Evolutionary conservation across 2,329 filamentous ascomycete genomes (phyloP).

Genomic region (Huntiella moniliformis): DNA sequence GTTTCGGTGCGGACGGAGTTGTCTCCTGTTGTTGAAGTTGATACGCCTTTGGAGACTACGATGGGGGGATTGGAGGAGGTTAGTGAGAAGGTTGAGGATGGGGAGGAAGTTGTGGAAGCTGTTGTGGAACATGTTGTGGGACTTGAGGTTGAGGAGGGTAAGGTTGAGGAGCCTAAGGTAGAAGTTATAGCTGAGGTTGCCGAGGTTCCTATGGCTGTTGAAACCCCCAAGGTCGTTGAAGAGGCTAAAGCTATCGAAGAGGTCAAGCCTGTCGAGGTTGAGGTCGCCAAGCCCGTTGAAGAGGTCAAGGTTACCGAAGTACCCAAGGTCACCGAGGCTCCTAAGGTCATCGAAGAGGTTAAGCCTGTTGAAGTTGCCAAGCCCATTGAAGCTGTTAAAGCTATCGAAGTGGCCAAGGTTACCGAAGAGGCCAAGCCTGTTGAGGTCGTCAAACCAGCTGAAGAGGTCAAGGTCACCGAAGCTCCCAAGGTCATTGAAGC

Average conservation of each 20-base stretch:
- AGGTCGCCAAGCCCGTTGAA: no score
- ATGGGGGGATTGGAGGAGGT: neutral
- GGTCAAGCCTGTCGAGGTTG: constrained; percentile 3
- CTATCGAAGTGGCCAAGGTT: neutral
- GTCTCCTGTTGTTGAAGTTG: no score
- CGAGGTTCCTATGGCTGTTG: neutral
- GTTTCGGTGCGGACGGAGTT: no score
- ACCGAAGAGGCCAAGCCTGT: constrained; percentile 4
- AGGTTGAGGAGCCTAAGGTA: neutral
- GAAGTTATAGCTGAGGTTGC: neutral
- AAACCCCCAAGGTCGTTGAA: constrained; percentile 3
- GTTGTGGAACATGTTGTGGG: neutral
- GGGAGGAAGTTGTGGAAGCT: neutral
- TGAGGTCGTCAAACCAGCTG: constrained; percentile 4
- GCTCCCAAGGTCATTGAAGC: neutral
- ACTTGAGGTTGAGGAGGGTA: neutral
- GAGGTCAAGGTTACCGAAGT: neutral
- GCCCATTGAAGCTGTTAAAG: neutral
- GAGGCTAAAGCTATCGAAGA: constrained; percentile 7
- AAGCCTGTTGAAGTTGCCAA: no score
- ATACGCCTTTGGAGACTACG: no score
- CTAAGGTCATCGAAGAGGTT: neutral
- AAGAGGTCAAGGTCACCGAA: neutral
- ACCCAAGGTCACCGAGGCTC: neutral
- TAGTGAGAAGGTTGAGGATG: neutral